Conservation (phyloP, 2,329 filamentous ascomycete species). For the Pleomassaria siparia region DNA sequence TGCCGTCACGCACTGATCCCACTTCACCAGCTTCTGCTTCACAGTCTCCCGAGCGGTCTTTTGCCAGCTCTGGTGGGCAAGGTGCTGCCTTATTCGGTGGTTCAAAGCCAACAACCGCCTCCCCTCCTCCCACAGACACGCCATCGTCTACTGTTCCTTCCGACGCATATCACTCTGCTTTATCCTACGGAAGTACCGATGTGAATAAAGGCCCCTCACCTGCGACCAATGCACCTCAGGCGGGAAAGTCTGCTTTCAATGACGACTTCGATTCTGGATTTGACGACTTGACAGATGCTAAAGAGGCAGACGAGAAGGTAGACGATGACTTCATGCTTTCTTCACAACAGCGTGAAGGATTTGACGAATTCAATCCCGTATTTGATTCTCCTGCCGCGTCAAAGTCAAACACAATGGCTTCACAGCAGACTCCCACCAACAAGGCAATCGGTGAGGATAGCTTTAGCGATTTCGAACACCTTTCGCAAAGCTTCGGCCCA, state of each 20-base stretch:
- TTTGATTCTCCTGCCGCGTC: conserved; percentile 68
- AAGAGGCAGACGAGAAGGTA: conserved; percentile 66
- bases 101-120: conserved; percentile 38
- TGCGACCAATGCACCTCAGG: conserved; percentile 34
- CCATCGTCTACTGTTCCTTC: conserved; percentile 45
- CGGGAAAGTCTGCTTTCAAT: conserved; percentile 62
- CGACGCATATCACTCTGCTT: conserved; percentile 46
- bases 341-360: conserved; percentile 58
- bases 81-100: conserved; percentile 45
- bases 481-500: conserved; percentile 45
- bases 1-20: conserved; percentile 58
- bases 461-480: conserved; percentile 53
- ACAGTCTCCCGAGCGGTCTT: conserved; percentile 43
- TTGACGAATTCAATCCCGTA: conserved; percentile 78
- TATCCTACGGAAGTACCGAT: conserved; percentile 39
- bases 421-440: conserved; percentile 45
- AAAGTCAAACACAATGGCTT: conserved; percentile 51
- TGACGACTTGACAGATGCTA: conserved; percentile 79
- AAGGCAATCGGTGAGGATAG: conserved; percentile 45
- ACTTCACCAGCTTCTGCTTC: conserved; percentile 39
- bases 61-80: conserved; percentile 38
- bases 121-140: conserved; percentile 42
- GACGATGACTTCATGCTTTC: conserved; percentile 82
- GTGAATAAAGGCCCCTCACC: conserved; percentile 37
- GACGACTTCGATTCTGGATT: conserved; percentile 78